Conservation (phyloP, 257 asterid species). For the Nicotiana attenuata region DNA sequence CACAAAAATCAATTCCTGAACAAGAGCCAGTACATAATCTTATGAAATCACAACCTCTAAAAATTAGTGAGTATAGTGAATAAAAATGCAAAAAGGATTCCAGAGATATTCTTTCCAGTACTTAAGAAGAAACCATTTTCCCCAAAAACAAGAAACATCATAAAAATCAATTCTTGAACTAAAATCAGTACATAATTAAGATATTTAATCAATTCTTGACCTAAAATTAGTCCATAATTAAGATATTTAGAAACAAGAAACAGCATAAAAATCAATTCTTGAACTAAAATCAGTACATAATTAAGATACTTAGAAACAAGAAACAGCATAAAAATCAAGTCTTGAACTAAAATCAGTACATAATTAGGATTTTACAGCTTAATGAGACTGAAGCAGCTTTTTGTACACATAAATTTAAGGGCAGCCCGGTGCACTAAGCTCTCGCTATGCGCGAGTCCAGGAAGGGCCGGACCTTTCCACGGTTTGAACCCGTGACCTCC, state of each 20-base stretch:
- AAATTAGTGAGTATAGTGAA: neutral
- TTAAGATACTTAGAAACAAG: neutral
- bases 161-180: neutral
- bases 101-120: neutral
- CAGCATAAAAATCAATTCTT: neutral
- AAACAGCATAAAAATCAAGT: neutral
- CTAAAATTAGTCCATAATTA: neutral
- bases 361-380: neutral
- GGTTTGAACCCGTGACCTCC: too few species aligned
- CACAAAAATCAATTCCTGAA: neutral
- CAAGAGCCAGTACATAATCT: neutral
- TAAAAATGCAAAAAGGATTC: neutral
- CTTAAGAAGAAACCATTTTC: neutral
- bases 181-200: neutral
- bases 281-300: neutral
- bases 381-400: neutral
- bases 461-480: too few species aligned
- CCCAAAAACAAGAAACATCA: neutral
- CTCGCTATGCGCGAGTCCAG: too few species aligned
- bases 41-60: neutral
- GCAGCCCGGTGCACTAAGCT: too few species aligned
- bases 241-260: neutral
- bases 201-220: too few species aligned
- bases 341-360: neutral
- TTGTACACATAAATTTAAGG: neutral